Evolutionary conservation across 441 rosid species (phyloP).

Genomic region (Iberis amara): DNA sequence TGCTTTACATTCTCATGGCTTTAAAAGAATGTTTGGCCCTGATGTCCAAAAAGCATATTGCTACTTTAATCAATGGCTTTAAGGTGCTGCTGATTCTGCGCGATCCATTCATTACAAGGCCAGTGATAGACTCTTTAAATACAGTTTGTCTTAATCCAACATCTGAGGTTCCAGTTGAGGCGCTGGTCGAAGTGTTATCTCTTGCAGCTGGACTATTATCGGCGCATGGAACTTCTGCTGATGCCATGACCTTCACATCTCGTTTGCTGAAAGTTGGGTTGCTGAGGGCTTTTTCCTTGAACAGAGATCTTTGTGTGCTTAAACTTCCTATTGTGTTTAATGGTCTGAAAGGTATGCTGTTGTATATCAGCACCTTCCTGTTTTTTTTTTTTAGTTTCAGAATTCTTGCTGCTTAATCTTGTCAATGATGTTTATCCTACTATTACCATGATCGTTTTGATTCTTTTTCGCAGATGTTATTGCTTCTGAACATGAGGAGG

Average conservation of each 20-base stretch:
- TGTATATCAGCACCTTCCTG: constrained; percentile 13
- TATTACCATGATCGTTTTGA: constrained; percentile 11
- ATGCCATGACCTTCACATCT: constrained; percentile 63
- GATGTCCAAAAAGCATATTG: constrained; percentile 52
- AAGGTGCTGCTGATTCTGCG: constrained; percentile 56
- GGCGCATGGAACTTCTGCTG: constrained; percentile 58
- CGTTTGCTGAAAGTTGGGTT: constrained; percentile 75
- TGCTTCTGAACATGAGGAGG: constrained; percentile 86
- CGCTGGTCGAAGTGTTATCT: constrained; percentile 57
- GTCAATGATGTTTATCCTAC: constrained; percentile 10
- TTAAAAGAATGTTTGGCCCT: constrained; percentile 74
- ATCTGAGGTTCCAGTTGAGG: constrained; percentile 58
- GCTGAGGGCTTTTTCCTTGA: constrained; percentile 54
- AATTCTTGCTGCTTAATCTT: constrained; percentile 4
- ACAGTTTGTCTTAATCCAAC: constrained; percentile 49
- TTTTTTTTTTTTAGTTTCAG: not conserved
- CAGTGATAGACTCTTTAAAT: constrained; percentile 64
- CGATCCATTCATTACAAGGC: constrained; percentile 58
- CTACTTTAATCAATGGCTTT: constrained; percentile 52
- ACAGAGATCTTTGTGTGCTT: constrained; percentile 56
- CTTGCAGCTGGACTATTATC: constrained; percentile 51
- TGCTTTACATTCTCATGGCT: constrained; percentile 57
- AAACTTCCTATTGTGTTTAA: constrained; percentile 69
- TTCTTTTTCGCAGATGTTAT: constrained; percentile 57
- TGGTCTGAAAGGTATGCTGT: constrained; percentile 67